These are phyloP conservation scores for Penicillium pulvis DNA, from an alignment of 495 filamentous ascomycete genomes.

Conservation along the genomic window DNA sequence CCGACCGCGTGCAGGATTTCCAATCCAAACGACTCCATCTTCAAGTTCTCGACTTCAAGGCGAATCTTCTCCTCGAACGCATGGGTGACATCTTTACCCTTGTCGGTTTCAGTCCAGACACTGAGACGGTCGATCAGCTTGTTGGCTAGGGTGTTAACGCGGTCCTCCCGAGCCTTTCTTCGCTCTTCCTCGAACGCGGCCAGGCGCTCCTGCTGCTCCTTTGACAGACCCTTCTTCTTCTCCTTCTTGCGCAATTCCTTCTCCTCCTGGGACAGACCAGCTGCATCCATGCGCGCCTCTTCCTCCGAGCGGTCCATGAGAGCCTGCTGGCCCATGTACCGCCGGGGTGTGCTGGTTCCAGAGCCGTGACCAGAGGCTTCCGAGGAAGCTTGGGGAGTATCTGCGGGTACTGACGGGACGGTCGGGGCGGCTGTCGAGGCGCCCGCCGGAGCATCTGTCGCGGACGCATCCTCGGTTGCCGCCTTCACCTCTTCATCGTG, in stretches of 20 bases:
- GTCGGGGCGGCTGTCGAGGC: constrained; percentile 16
- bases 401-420: constrained; percentile 24
- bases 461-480: constrained; percentile 27
- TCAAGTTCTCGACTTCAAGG: constrained; percentile 96
- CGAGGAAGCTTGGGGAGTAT: constrained; percentile 17
- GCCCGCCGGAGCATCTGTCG: constrained; percentile 21
- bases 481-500: constrained; percentile 47
- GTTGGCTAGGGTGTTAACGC: constrained; percentile 76
- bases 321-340: constrained; percentile 72
- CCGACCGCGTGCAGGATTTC: constrained; percentile 98
- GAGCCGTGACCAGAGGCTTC: constrained; percentile 43
- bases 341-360: constrained; percentile 68
- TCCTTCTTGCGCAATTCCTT: constrained; percentile 77
- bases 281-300: constrained; percentile 70
- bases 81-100: constrained; percentile 75
- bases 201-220: constrained; percentile 89
- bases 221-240: constrained; percentile 84
- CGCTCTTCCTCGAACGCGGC: constrained; percentile 87
- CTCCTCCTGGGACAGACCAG: constrained; percentile 73
- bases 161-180: constrained; percentile 80
- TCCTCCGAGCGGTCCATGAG: constrained; percentile 89
- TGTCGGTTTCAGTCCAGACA: constrained; percentile 97
- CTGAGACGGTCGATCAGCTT: constrained; percentile 90
- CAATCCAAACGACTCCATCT: constrained; percentile 98
- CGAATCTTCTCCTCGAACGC: constrained; percentile 92